A percentile compares a stretch with the other conserved stretches of the same genome.
Conservation (phyloP, 495 filamentous ascomycete species). For the Chaetomium cochliodes region DNA sequence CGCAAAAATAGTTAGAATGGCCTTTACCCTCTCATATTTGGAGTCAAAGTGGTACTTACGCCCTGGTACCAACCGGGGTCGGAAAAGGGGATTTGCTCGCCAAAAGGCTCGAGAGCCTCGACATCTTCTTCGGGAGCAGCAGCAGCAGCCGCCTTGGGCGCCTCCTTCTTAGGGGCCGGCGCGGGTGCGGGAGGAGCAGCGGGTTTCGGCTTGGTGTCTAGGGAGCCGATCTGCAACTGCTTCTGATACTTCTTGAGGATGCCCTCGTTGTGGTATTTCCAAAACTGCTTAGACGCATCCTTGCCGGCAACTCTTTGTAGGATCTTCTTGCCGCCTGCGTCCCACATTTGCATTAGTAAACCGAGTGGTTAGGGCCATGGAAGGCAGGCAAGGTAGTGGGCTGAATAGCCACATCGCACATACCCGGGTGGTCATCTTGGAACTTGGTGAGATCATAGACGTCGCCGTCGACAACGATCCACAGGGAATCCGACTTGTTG, state of each 20-base stretch:
- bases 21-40: too few relatives aligned
- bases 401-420: constrained; percentile 1
- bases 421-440: constrained; percentile 89
- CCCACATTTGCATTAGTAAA: constrained; percentile 17
- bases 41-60: constrained; percentile 52
- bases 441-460: constrained; percentile 96
- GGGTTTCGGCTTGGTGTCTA: constrained; percentile 77
- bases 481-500: constrained; percentile 80
- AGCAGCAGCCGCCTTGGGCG: constrained; percentile 51
- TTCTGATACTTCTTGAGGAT: constrained; percentile 95
- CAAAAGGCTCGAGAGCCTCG: constrained; percentile 79
- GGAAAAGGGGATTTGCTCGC: constrained; percentile 82
- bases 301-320: constrained; percentile 91
- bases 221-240: constrained; percentile 81
- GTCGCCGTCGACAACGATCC: constrained; percentile 90
- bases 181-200: constrained; percentile 55
- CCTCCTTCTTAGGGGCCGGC: constrained; percentile 52
- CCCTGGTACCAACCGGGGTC: constrained; percentile 97
- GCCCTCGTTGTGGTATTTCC: constrained; percentile 96
- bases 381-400: not conserved
- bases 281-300: constrained; percentile 97
- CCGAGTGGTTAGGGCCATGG: not conserved
- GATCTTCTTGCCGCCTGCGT: constrained; percentile 91
- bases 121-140: constrained; percentile 54
- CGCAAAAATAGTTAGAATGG: not conserved